Percentiles rank a stretch among this genome's conserved stretches.
These are phyloP conservation scores for Xylariaceae sp. DNA, from an alignment of 2,329 filamentous ascomycete genomes.

Conservation along the genomic window DNA sequence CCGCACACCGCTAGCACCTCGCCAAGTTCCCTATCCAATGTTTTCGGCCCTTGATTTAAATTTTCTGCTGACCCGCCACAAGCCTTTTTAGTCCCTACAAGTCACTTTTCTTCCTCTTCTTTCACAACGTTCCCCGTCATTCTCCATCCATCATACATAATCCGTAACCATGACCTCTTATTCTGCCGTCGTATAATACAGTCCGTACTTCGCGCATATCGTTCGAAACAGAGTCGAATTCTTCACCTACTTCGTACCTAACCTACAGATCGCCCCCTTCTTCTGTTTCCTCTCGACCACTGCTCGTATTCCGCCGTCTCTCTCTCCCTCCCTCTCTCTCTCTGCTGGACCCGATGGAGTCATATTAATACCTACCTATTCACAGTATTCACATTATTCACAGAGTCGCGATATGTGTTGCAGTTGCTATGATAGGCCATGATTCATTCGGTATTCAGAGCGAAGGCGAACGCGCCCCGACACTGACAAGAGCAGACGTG, in stretches of 20 bases:
- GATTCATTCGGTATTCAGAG: not conserved
- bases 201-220: too few species aligned
- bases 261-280: too few species aligned
- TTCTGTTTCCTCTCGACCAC: too few species aligned
- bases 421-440: not conserved
- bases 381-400: not conserved
- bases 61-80: constrained; percentile 26
- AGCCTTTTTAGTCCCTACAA: constrained; percentile 27
- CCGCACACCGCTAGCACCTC: constrained; percentile 18
- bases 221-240: too few species aligned
- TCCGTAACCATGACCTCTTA: not conserved
- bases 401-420: too few species aligned
- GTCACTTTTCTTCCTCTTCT: constrained; percentile 26
- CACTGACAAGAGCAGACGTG: not conserved
- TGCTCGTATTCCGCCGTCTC: too few species aligned
- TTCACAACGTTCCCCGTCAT: not conserved
- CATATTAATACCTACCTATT: not conserved
- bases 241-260: too few species aligned
- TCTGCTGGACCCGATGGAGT: too few species aligned
- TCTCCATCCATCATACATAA: not conserved
- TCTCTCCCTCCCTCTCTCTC: too few species aligned
- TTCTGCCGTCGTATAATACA: not conserved
- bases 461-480: constrained; percentile 3
- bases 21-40: constrained; percentile 5
- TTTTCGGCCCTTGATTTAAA: constrained; percentile 28